phyloP scores from a whole-genome alignment of 169 alveolate species.

The Eimeria zaria region DNA sequence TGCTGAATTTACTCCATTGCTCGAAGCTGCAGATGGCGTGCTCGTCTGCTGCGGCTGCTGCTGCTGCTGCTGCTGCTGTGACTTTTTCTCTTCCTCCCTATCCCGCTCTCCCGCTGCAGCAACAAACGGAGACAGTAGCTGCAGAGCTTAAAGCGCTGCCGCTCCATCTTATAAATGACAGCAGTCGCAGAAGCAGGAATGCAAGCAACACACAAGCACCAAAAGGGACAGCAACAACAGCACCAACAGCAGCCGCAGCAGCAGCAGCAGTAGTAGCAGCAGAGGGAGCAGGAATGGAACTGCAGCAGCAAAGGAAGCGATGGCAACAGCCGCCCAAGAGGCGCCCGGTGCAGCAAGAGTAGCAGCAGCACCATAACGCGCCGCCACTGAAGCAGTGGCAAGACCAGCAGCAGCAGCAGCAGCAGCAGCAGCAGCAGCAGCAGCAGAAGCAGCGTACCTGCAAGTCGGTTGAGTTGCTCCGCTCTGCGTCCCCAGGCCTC shows the following conservation, averaged over 20 bases:
- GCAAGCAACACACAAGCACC: no score
- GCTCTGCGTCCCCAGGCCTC: constrained; percentile 82
- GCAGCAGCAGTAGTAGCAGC: constrained; percentile 33
- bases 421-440: constrained; percentile 7
- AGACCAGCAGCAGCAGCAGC: neutral
- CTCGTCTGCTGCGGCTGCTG: constrained; percentile 11
- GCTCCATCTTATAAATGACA: neutral
- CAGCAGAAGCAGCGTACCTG: constrained; percentile 63
- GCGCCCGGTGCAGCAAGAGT: neutral
- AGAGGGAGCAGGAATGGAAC: neutral
- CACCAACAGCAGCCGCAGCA: no score
- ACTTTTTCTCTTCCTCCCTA: constrained; percentile 23
- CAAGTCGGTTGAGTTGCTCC: constrained; percentile 78
- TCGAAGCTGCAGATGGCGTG: neutral
- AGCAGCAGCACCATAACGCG: neutral
- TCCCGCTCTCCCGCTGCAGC: constrained; percentile 46
- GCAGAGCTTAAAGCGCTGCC: neutral
- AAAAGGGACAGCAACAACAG: neutral
- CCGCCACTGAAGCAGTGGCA: neutral
- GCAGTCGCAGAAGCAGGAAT: no score
- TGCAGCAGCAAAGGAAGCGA: neutral
- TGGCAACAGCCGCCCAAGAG: neutral
- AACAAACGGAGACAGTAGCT: neutral
- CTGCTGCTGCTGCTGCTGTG: constrained; percentile 35
- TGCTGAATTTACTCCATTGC: neutral